Evolutionary conservation across 2,329 filamentous ascomycete species (phyloP).

Genomic region (Xylaria sp.): DNA sequence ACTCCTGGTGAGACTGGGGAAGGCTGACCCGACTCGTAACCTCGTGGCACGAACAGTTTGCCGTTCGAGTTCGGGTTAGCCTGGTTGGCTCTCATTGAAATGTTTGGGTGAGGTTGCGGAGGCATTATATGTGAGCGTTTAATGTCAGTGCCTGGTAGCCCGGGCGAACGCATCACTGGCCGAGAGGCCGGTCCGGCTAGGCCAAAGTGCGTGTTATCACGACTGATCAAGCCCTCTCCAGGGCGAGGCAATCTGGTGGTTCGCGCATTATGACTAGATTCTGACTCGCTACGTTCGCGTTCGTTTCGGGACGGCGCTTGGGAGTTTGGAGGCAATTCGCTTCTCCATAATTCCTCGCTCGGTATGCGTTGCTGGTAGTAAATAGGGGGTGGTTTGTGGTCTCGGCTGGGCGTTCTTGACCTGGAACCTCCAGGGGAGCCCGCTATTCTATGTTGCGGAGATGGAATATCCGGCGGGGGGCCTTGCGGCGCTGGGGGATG

Average conservation of each 20-base stretch:
- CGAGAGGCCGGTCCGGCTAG: conserved; percentile 36
- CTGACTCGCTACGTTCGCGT: conserved; percentile 61
- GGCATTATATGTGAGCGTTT: conserved; percentile 55
- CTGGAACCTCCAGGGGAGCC: conserved; percentile 35
- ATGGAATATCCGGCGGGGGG: conserved; percentile 28
- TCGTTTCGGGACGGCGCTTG: conserved; percentile 44
- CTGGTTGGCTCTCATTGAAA: conserved; percentile 33
- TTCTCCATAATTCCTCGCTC: conserved; percentile 49
- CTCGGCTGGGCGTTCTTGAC: conserved; percentile 49
- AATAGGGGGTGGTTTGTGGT: conserved; percentile 52
- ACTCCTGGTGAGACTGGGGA: conserved; percentile 54
- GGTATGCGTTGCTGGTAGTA: conserved; percentile 52
- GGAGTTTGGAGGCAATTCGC: conserved; percentile 34
- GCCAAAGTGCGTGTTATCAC: conserved; percentile 46
- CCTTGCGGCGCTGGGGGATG: conserved; percentile 43
- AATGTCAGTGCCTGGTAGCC: conserved; percentile 56
- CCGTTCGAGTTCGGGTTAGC: conserved; percentile 36
- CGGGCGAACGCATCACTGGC: conserved; percentile 50
- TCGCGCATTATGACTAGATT: conserved; percentile 54
- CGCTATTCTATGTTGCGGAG: conserved; percentile 30
- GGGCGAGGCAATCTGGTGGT: conserved; percentile 46
- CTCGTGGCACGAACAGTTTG: conserved; percentile 45
- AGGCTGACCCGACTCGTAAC: conserved; percentile 48
- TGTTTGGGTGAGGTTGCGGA: conserved; percentile 47
- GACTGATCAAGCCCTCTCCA: conserved; percentile 46